phyloP scores from a whole-genome alignment of 805 yeast species.

The Pichia cabralensis region DNA sequence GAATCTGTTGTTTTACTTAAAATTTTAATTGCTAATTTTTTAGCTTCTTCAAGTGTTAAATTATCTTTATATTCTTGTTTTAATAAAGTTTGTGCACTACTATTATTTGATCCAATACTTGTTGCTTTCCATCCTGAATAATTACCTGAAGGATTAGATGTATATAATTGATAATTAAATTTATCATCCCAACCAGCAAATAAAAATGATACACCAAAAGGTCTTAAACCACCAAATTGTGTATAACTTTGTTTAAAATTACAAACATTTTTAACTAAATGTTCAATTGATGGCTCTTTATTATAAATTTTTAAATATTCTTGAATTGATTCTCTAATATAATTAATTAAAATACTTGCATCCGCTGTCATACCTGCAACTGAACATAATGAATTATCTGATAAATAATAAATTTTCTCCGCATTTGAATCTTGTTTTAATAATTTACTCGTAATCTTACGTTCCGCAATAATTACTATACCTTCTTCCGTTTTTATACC shows the following conservation, averaged over 20 bases:
- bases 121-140: slow-evolving; percentile 99
- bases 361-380: slow-evolving; percentile 99
- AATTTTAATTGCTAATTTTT: slow-evolving; percentile 82
- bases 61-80: slow-evolving; percentile 93
- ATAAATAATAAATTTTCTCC: slow-evolving; percentile 82
- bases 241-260: slow-evolving; percentile 97
- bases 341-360: slow-evolving; percentile 81
- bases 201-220: slow-evolving; percentile 93
- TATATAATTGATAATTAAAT: slow-evolving; percentile 83
- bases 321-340: slow-evolving; percentile 81
- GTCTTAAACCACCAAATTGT: slow-evolving; percentile 97
- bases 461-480: slow-evolving; percentile 92
- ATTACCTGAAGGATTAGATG: slow-evolving; percentile 96
- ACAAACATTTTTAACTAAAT: slow-evolving; percentile 78
- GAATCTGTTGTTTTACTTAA: slow-evolving; percentile 91
- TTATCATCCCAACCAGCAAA: slow-evolving; percentile 93
- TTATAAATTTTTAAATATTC: slow-evolving; percentile 75
- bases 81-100: slow-evolving; percentile 90
- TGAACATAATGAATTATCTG: slow-evolving; percentile 65
- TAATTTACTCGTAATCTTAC: slow-evolving; percentile 86
- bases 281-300: slow-evolving; percentile 90
- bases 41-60: slow-evolving; percentile 60
- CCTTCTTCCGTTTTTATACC: slow-evolving; percentile 76
- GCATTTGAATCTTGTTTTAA: slow-evolving; percentile 90
- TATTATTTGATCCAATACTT: slow-evolving; percentile 89